These are phyloP conservation scores for Chrysanthemum makinoi DNA, from an alignment of 129 eudicot genomes.

Conservation along the genomic window DNA sequence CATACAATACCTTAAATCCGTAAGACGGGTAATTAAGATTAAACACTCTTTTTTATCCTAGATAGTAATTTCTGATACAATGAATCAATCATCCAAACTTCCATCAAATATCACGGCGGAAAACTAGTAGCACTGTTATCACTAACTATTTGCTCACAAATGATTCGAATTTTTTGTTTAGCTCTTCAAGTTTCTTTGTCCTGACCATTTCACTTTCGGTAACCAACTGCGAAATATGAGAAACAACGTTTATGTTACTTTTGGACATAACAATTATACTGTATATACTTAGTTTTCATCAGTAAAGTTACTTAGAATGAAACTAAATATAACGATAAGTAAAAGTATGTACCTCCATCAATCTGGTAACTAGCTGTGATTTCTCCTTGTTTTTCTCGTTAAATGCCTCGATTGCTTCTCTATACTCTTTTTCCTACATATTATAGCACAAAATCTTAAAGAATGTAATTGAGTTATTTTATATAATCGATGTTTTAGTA, in stretches of 20 bases:
- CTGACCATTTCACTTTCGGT: conserved; percentile 73
- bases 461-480: not conserved
- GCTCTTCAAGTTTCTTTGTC: conserved; percentile 76
- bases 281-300: not conserved
- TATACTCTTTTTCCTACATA: conserved; percentile 80
- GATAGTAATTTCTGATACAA: not conserved
- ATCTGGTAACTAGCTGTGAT: conserved; percentile 61
- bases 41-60: too few relatives aligned
- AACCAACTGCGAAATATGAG: conserved; percentile 45
- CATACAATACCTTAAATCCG: conserved; percentile 9
- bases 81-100: not conserved
- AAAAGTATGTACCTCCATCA: conserved; percentile 67
- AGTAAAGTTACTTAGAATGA: not conserved
- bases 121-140: not conserved
- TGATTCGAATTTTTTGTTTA: conserved; percentile 42
- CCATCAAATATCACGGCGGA: too few relatives aligned
- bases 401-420: conserved; percentile 68
- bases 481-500: too few relatives aligned
- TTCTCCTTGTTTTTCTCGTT: conserved; percentile 92
- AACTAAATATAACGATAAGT: not conserved
- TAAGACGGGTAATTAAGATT: too few relatives aligned
- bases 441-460: not conserved
- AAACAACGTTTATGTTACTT: not conserved
- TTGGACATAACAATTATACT: not conserved
- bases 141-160: conserved; percentile 8